phyloP scores from a whole-genome alignment of 1,284 basidiomycete genomes.

The Malassezia equina region DNA sequence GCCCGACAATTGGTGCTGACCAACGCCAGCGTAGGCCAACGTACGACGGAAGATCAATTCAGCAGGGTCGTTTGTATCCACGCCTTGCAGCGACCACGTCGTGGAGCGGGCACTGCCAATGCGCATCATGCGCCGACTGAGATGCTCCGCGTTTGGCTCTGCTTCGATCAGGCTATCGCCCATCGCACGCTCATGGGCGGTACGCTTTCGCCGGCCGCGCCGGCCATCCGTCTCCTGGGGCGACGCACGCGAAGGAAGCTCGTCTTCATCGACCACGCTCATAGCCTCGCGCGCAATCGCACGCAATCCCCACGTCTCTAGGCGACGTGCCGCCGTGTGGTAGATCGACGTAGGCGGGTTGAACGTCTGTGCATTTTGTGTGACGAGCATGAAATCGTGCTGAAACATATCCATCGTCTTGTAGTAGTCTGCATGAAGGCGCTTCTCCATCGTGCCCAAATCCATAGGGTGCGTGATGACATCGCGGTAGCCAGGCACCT shows the following conservation, averaged over 20 bases:
- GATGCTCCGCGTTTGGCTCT: background rate
- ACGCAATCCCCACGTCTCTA: constrained; percentile 31
- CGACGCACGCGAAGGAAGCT: constrained; percentile 8
- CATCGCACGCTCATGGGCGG: background rate
- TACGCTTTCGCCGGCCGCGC: background rate
- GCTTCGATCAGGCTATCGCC: constrained; percentile 4
- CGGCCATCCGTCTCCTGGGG: background rate
- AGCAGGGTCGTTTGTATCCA: background rate
- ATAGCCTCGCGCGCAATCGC: constrained; percentile 36
- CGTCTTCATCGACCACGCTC: constrained; percentile 29
- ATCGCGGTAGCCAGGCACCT: constrained; percentile 62
- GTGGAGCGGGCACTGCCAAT: constrained; percentile 16
- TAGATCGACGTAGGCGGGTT: constrained; percentile 40
- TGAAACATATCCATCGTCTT: constrained; percentile 30
- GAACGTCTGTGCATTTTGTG: constrained; percentile 38
- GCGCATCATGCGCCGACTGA: constrained; percentile 7
- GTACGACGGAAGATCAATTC: constrained; percentile 9
- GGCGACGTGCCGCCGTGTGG: constrained; percentile 36
- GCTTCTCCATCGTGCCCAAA: constrained; percentile 62
- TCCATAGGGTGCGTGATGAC: constrained; percentile 68
- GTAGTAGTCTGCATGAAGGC: constrained; percentile 23
- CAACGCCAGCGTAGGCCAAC: constrained; percentile 15
- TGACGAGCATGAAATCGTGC: constrained; percentile 37
- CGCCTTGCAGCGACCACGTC: constrained; percentile 10
- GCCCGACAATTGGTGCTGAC: constrained; percentile 8